A percentile compares a stretch with the other conserved stretches of the same genome.
phyloP scores from a whole-genome alignment of 2,329 filamentous ascomycete species.

The Hymenoscyphus fructigenus region DNA sequence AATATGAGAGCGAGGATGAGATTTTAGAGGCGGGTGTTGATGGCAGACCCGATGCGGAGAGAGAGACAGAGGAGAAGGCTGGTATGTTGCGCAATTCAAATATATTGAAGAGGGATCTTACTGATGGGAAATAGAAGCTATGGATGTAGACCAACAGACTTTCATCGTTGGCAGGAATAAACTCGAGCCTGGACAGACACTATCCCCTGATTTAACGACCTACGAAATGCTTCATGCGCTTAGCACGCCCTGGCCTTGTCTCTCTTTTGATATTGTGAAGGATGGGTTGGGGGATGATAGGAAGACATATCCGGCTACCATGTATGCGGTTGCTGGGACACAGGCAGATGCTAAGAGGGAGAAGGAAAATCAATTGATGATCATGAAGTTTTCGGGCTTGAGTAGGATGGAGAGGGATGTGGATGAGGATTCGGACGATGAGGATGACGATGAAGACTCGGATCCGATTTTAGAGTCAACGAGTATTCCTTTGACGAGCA shows the following conservation, averaged over 20 bases:
- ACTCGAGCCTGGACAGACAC: constrained; percentile 84
- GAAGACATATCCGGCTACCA: constrained; percentile 89
- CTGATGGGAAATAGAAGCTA: constrained; percentile 66
- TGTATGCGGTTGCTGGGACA: constrained; percentile 93
- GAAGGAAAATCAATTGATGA: constrained; percentile 89
- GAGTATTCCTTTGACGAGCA: constrained; percentile 79
- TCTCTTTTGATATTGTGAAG: constrained; percentile 89
- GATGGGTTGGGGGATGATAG: constrained; percentile 86
- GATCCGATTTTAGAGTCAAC: constrained; percentile 95
- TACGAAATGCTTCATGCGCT: constrained; percentile 98
- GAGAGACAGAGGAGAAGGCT: constrained; percentile 83
- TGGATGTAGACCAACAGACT: constrained; percentile 91
- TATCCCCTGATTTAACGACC: constrained; percentile 87
- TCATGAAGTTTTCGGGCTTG: constrained; percentile 93
- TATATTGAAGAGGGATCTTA: constrained; percentile 12
- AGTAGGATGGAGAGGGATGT: constrained; percentile 77
- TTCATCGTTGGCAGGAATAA: constrained; percentile 96
- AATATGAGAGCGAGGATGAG: constrained; percentile 89
- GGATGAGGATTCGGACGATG: constrained; percentile 65
- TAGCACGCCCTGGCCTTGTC: constrained; percentile 92
- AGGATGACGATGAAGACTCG: constrained; percentile 69
- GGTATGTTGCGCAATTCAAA: constrained; percentile 44
- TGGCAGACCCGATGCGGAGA: constrained; percentile 85
- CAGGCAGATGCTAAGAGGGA: constrained; percentile 76
- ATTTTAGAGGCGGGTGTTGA: constrained; percentile 93